Base-by-base conservation (phyloP, 768 basidiomycete species). In the Dentipellis sp. region DNA sequence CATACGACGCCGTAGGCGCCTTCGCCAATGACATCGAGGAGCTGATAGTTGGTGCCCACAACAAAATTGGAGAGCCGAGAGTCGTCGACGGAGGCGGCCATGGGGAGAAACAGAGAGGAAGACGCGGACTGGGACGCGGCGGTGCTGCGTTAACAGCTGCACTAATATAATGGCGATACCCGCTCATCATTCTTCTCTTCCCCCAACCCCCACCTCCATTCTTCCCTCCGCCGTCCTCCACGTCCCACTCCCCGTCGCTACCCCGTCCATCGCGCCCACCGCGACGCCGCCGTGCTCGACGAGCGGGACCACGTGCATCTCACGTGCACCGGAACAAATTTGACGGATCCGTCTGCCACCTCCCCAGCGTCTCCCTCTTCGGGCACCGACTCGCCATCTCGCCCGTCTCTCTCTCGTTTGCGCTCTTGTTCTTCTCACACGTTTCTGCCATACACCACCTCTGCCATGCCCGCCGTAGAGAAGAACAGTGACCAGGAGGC, bases 1-100 rank as follows among this genome's bases (percentile, higher is more conserved):
- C 90, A 93, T 58, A 97, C 94, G 65, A 95, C 89, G 52, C 95
- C 95, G 66, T 95, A 94, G 52, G 93, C 93, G 22, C 93, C 90
- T 68, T 92, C 90, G 50, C 90, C 89, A 56, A 94, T 88, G 65
- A 90, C 85, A 74, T 90, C 87, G 61, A 90, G 80, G 23, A 91
- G 86, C 68, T 90, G 83, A 65, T 91, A 92, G 71, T 88, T 85
- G 37, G 82, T 82, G 42, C 86, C 86, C 50, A 69, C 69, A 45
- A 67, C 57, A 53, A 71, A 72, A 53, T 56, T 66, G 40, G 54
- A 45, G 11, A 62, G 42, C 52, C 60, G 52, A 8, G 55, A 50
- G 58, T 62, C 54, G 52, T 56, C 56, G 35, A 65, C 59, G 38
- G 67, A 67, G 46, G 68, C 65, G 60, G 67, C 68, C 66, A 69